Percentiles rank a stretch among this genome's conserved stretches.
Conservation (phyloP, 2,329 filamentous ascomycete genomes). For the Fusarium armeniacum region DNA sequence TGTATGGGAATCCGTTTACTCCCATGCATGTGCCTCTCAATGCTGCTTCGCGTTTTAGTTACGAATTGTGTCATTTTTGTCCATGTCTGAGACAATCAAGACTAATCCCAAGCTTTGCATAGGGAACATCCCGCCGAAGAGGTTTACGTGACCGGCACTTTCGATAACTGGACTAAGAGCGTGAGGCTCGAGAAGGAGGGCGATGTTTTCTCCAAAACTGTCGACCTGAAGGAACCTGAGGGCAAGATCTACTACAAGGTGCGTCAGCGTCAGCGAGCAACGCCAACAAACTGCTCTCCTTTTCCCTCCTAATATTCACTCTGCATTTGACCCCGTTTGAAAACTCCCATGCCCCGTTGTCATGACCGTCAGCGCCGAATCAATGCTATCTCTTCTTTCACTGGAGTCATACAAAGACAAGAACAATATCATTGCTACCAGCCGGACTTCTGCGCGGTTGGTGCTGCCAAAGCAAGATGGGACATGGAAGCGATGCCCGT, state of each 20-base stretch:
- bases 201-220: slow-evolving; percentile 82
- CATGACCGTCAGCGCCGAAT: slow-evolving; percentile 15
- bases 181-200: slow-evolving; percentile 84
- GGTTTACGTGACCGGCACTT: slow-evolving; percentile 95
- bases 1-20: slow-evolving; percentile 23
- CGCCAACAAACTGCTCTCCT: slow-evolving; percentile 23
- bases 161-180: slow-evolving; percentile 93
- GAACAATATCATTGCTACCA: slow-evolving; percentile 4
- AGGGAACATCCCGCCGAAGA: slow-evolving; percentile 88
- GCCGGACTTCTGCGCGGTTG: slow-evolving; percentile 28
- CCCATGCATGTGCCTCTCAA: slow-evolving; percentile 11
- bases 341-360: slow-evolving; percentile 2
- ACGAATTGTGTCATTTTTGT: slow-evolving; percentile 24
- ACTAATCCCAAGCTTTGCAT: slow-evolving; percentile 49
- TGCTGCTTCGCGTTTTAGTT: slow-evolving; percentile 26
- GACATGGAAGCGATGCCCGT: slow-evolving; percentile 23
- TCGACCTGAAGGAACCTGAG: slow-evolving; percentile 74
- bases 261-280: slow-evolving; percentile 53
- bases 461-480: slow-evolving; percentile 33
- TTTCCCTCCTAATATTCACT: slow-evolving; percentile 24
- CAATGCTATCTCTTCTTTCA: slow-evolving; percentile 12
- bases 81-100: slow-evolving; percentile 45
- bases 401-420: slow-evolving; percentile 13
- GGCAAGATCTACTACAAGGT: slow-evolving; percentile 97
- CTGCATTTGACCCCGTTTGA: slow-evolving; percentile 21